A percentile compares a stretch with the other conserved stretches of the same genome.
Evolutionary conservation across 768 basidiomycete species (phyloP).

Genomic region (Paxillus involutus): DNA sequence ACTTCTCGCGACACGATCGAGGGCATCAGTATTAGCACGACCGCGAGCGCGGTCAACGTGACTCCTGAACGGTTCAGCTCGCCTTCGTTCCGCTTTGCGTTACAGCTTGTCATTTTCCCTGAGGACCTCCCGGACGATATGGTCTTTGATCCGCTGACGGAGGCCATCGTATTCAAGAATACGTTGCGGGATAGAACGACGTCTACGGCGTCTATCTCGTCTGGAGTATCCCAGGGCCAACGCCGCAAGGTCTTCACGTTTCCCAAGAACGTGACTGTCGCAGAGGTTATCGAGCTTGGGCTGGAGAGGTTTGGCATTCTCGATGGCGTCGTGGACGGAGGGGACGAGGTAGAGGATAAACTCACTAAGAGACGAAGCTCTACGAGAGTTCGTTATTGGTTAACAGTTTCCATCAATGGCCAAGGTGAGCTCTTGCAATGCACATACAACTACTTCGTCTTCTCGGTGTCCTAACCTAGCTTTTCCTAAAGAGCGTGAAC

Average conservation of each 20-base stretch:
- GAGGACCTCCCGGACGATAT: slow-evolving; percentile 93
- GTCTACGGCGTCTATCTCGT: slow-evolving; percentile 41
- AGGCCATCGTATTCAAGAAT: slow-evolving; percentile 89
- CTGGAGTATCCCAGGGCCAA: slow-evolving; percentile 56
- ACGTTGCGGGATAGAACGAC: slow-evolving; percentile 59
- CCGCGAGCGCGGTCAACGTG: slow-evolving; percentile 40
- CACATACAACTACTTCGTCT: neutral
- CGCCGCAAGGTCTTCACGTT: slow-evolving; percentile 86
- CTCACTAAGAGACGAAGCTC: slow-evolving; percentile 76
- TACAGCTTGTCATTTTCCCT: slow-evolving; percentile 86
- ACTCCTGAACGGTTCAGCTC: slow-evolving; percentile 76
- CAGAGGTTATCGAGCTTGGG: slow-evolving; percentile 92
- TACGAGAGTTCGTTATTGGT: slow-evolving; percentile 78
- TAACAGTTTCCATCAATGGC: slow-evolving; percentile 57
- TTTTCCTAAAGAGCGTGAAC: slow-evolving; percentile 60
- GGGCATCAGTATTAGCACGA: slow-evolving; percentile 6
- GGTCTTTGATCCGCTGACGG: slow-evolving; percentile 89
- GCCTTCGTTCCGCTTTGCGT: slow-evolving; percentile 79
- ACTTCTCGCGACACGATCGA: slow-evolving; percentile 33
- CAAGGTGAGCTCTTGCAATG: slow-evolving; percentile 51
- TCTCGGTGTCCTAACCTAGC: slow-evolving; percentile 7
- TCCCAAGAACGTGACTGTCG: slow-evolving; percentile 93
- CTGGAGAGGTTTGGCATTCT: slow-evolving; percentile 92
- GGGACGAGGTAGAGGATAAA: slow-evolving; percentile 97
- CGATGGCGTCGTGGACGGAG: slow-evolving; percentile 98